A percentile compares a stretch with the other conserved stretches of the same genome.
These are phyloP conservation scores for Trifolium pratense DNA, from an alignment of 306 rosid species.

Conservation along the genomic window DNA sequence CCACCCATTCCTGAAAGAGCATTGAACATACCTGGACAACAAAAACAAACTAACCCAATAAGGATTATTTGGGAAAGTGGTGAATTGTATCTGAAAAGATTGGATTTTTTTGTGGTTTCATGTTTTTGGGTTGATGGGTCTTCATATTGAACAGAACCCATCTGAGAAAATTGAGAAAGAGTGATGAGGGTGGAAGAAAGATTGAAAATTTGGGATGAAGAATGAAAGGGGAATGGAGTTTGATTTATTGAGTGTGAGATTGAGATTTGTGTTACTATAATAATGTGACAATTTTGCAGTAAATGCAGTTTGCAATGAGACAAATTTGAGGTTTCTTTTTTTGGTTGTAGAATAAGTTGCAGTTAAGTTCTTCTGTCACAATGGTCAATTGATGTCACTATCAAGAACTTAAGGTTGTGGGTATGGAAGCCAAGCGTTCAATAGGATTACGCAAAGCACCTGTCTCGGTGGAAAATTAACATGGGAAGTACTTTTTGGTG, in stretches of 20 bases:
- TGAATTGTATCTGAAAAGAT: constrained; percentile 67
- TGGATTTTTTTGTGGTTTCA: no score
- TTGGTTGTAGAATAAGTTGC: not conserved
- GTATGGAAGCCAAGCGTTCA: not conserved
- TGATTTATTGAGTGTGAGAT: no score
- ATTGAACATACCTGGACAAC: constrained; percentile 96
- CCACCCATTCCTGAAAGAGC: constrained; percentile 96
- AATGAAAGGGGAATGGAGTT: not conserved
- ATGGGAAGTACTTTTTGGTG: no score
- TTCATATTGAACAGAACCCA: constrained; percentile 59
- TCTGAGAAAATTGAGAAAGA: constrained; percentile 14
- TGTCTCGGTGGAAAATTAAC: no score
- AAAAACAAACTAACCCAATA: constrained; percentile 83
- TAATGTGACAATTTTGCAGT: constrained; percentile 10
- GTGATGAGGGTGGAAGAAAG: no score
- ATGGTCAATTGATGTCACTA: not conserved
- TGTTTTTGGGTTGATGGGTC: constrained; percentile 39
- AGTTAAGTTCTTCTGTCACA: not conserved
- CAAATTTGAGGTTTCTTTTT: not conserved
- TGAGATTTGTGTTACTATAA: not conserved
- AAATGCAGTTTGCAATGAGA: no score
- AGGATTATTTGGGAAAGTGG: constrained; percentile 66
- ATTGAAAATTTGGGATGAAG: not conserved
- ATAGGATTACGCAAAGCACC: constrained; percentile 25
- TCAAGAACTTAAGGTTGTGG: not conserved